Percentiles rank a stretch among this genome's conserved stretches.
Evolutionary conservation across 2,329 filamentous ascomycete genomes (phyloP).

Genomic region (Coniosporium tulheliwenetii): DNA sequence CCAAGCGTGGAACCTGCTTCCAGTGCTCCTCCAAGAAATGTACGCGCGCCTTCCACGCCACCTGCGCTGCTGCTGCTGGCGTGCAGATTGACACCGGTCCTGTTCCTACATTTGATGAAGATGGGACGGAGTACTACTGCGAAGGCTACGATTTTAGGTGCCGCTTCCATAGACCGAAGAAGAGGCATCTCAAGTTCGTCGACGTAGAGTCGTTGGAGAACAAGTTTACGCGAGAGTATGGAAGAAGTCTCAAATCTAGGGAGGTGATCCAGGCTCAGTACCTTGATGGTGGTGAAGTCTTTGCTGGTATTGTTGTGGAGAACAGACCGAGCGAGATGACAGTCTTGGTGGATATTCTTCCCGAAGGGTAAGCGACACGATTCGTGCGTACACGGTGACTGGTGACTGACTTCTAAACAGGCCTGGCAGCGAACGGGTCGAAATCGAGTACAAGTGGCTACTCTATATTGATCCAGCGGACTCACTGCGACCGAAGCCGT

Average conservation of each 20-base stretch:
- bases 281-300: constrained; percentile 68
- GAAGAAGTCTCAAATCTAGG: constrained; percentile 50
- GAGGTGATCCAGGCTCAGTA: constrained; percentile 81
- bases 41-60: constrained; percentile 83
- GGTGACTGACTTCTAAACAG: constrained; percentile 1
- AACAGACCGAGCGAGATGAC: constrained; percentile 63
- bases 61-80: constrained; percentile 81
- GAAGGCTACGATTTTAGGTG: constrained; percentile 88
- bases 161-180: constrained; percentile 81
- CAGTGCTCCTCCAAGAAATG: constrained; percentile 95
- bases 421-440: constrained; percentile 45
- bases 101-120: constrained; percentile 74
- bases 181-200: constrained; percentile 44
- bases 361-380: constrained; percentile 51
- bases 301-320: constrained; percentile 75
- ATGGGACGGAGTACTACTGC: constrained; percentile 83
- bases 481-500: constrained; percentile 59
- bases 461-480: constrained; percentile 56
- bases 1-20: constrained; percentile 89
- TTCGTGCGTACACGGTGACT: not conserved
- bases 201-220: constrained; percentile 55
- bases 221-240: constrained; percentile 50
- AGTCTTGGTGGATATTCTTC: constrained; percentile 67
- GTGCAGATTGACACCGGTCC: constrained; percentile 81
- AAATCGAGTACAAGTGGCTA: constrained; percentile 76